Conservation (phyloP, 352 stramenopile species). For the Porosira glacialis region DNA sequence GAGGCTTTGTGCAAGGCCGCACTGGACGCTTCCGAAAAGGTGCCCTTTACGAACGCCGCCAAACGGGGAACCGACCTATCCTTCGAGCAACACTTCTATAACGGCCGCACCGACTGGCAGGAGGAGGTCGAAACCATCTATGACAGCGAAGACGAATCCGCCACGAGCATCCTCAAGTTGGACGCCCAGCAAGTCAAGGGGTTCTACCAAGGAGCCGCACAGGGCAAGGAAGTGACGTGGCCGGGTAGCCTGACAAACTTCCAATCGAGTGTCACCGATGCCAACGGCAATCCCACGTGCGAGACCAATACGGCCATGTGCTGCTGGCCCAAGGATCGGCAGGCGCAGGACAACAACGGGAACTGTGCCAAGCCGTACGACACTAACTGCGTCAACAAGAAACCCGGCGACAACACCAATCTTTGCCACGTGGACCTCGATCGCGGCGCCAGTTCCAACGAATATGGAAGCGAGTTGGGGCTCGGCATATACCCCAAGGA, state of each 20-base stretch:
- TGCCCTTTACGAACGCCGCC: constrained; percentile 33
- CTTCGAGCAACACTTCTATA: constrained; percentile 56
- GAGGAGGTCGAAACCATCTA: constrained; percentile 51
- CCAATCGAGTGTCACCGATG: constrained; percentile 1
- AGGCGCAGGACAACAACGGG: constrained; percentile 60
- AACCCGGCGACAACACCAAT: constrained; percentile 61
- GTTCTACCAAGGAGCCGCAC: constrained; percentile 22
- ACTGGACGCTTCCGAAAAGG: constrained; percentile 36
- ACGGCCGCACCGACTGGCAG: constrained; percentile 43
- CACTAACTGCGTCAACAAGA: constrained; percentile 54
- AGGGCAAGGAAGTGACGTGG: neutral
- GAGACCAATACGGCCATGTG: constrained; percentile 47
- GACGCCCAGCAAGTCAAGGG: constrained; percentile 30
- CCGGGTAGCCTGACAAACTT: neutral
- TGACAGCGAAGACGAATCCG: constrained; percentile 14
- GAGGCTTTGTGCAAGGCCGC: constrained; percentile 5
- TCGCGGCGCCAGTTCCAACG: constrained; percentile 5
- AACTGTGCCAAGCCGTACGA: constrained; percentile 53
- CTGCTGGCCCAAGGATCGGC: constrained; percentile 56
- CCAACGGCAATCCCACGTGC: constrained; percentile 13
- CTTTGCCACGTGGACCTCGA: constrained; percentile 49
- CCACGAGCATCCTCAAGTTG: constrained; percentile 30
- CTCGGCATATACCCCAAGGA: constrained; percentile 18
- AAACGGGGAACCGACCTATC: constrained; percentile 11
- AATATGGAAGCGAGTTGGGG: neutral